These are phyloP conservation scores for Prinsepia uniflora DNA, from an alignment of 306 rosid genomes.

Conservation along the genomic window DNA sequence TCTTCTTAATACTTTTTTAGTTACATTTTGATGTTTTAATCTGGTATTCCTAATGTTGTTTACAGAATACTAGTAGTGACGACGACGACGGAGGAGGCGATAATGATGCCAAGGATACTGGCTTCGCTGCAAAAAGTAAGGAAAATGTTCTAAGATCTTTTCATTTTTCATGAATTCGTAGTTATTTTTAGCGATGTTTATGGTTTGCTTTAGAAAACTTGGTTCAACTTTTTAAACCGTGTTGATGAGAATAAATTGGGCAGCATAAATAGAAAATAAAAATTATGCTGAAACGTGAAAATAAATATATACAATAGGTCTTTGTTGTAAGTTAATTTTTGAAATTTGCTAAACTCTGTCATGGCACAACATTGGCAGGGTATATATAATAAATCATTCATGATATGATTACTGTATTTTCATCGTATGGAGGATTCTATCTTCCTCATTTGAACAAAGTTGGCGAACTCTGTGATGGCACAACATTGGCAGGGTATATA, in stretches of 20 bases:
- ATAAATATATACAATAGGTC: background rate
- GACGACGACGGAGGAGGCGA: slow-evolving; percentile 33
- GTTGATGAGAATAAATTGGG: no score
- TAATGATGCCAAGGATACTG: slow-evolving; percentile 29
- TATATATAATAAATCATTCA: no score
- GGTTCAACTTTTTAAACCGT: no score
- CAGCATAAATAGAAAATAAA: no score
- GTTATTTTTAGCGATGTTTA: background rate
- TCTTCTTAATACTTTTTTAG: background rate
- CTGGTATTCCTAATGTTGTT: background rate
- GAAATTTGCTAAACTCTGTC: background rate
- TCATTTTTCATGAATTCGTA: background rate
- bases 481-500: no score
- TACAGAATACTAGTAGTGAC: slow-evolving; percentile 8
- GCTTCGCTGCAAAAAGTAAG: slow-evolving; percentile 57
- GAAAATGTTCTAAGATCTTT: background rate
- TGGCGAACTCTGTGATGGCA: no score
- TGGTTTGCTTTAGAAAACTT: no score
- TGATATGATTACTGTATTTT: no score
- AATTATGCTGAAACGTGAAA: no score
- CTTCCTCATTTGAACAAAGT: no score
- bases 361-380: no score
- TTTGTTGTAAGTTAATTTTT: background rate
- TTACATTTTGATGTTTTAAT: background rate
- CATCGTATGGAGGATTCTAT: no score